phyloP scores from a whole-genome alignment of 305 asterid genomes.

The Fraxinus albicans region DNA sequence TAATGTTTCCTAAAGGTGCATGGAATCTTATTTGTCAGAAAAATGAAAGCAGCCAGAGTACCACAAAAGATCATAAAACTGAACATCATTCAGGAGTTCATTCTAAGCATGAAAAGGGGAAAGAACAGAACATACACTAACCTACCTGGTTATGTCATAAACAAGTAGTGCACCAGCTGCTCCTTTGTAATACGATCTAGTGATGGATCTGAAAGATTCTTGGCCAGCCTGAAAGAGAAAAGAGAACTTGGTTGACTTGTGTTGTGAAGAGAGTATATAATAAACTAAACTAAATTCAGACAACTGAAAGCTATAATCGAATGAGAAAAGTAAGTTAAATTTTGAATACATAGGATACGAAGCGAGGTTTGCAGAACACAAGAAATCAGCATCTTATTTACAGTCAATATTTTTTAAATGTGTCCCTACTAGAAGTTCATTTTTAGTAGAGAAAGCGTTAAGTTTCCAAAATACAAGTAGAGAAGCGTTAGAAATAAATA shows the following conservation, averaged over 20 bases:
- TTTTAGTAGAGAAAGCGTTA: not conserved
- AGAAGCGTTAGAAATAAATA: not conserved
- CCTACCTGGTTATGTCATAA: conserved; percentile 74
- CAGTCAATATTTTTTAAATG: not conserved
- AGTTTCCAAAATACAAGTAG: not conserved
- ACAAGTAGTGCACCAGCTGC: conserved; percentile 92
- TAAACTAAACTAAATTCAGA: not conserved
- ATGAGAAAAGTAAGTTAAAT: not conserved
- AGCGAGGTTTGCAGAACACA: not conserved
- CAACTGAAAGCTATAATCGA: not conserved
- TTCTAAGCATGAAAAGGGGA: not conserved
- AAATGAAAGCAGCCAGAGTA: not conserved
- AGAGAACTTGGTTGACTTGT: not conserved
- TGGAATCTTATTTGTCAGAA: not conserved
- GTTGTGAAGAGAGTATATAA: not conserved
- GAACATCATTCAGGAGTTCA: not conserved
- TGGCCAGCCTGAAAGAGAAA: conserved; percentile 63
- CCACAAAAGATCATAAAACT: not conserved
- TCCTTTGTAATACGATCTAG: conserved; percentile 85
- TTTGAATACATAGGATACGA: not conserved
- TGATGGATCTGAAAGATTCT: conserved; percentile 79
- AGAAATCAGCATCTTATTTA: not conserved
- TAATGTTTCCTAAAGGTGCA: not conserved
- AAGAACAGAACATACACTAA: not conserved
- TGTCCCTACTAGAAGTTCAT: not conserved